A percentile compares a stretch with the other conserved stretches of the same genome.
Evolutionary conservation across 306 rosid species (phyloP).

Genomic region (Cucumis sativus): DNA sequence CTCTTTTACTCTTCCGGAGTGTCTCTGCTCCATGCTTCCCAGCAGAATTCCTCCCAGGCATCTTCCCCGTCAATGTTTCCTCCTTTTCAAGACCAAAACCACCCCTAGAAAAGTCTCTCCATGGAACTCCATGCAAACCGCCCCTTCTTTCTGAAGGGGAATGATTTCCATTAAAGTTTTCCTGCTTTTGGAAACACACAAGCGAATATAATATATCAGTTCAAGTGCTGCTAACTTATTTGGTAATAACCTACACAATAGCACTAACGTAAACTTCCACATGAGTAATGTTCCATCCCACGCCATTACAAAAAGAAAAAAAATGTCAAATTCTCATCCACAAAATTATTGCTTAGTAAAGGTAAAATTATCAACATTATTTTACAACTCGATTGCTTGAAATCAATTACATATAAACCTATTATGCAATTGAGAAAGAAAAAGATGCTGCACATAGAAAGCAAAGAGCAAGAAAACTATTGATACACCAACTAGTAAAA

Average conservation of each 20-base stretch:
- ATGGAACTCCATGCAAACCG: conserved; percentile 73
- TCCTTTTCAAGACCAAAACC: conserved; percentile 62
- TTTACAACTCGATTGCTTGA: background rate
- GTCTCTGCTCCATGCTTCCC: conserved; percentile 52
- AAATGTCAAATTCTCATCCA: background rate
- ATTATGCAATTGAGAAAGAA: background rate
- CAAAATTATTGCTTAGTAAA: background rate
- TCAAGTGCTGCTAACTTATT: conserved; percentile 1
- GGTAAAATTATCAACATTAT: background rate
- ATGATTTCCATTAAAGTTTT: conserved; percentile 42
- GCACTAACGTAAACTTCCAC: background rate
- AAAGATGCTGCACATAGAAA: background rate
- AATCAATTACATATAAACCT: background rate
- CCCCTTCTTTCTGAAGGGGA: conserved; percentile 50
- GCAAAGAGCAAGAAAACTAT: background rate
- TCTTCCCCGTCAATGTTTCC: conserved; percentile 43
- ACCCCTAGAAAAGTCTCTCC: conserved; percentile 73
- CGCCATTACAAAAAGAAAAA: background rate
- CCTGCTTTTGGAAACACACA: conserved; percentile 27
- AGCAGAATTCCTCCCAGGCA: conserved; percentile 34
- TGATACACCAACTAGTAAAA: background rate
- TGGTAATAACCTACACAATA: background rate
- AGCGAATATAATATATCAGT: conserved; percentile 13
- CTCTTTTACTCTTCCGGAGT: conserved; percentile 72
- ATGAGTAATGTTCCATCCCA: background rate